Base-by-base conservation (phyloP, 2,329 filamentous ascomycete genomes). In the Tympanopsis confertula region DNA sequence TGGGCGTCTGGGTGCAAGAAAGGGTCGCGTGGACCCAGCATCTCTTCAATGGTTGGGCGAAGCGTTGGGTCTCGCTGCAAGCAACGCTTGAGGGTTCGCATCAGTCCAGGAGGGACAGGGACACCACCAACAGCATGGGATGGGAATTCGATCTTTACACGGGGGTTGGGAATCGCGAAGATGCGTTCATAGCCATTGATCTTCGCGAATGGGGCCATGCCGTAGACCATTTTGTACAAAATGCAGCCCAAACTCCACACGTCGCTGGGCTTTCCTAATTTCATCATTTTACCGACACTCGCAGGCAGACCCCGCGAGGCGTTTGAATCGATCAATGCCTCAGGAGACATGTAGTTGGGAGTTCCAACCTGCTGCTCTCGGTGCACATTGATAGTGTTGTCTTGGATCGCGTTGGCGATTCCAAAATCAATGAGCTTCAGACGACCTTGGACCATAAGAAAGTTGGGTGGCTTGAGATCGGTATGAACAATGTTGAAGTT, bases 381-480 rank as follows among this genome's bases (percentile, higher is more conserved):
- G 52, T 86, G 80, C 13, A 86, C 78, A 48, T 86, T 85, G 48
- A 82, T 74, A 0, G 81, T 86, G 49, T 85, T 69, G 54, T 85
- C 81, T 53, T 82, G 74, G 45, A 86, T 86, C 24, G 80, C 78
- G 50, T 84, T 83, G 19, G 81, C 81, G 49, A 86, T 86, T 37
- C 81, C 81, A 52, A 86, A 86, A 52, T 86, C 81, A 49, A 86
- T 86, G 39, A 86, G 63, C 50, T 86, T 85, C 17, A 86, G 59
- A 22, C 71, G 65, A 17, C 81, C 81, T 48, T 78, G 69, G 12
- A 82, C 77, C 20, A 85, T 66, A 15, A 86, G 68, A 51, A 86
- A 86, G 48, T 86, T 86, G 38, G 81, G 79, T 1, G 81, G 81
- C 51, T 86, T 86, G 35, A 86, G 61, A 50, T 86, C 81, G 0